Conservation (phyloP, 768 basidiomycete genomes). For the Suillus discolor region DNA sequence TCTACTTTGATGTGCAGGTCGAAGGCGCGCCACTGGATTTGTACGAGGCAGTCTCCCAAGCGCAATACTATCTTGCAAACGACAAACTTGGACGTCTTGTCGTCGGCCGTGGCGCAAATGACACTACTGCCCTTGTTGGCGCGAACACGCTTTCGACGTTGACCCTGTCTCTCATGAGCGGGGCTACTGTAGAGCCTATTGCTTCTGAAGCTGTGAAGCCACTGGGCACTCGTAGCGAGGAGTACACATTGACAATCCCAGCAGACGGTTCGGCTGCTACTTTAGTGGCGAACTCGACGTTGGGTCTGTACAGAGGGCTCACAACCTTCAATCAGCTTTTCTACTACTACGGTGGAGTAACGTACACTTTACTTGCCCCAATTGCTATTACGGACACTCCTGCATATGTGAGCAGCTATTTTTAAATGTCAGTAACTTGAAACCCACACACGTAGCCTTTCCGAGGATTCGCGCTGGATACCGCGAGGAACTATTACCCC, state of each 20-base stretch:
- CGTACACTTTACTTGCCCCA: slow-evolving; percentile 44
- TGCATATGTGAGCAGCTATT: slow-evolving; percentile 41
- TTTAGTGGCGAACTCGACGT: slow-evolving; percentile 45
- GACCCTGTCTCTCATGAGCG: slow-evolving; percentile 25
- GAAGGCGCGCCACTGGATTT: slow-evolving; percentile 35
- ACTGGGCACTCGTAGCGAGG: slow-evolving; percentile 43
- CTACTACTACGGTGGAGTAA: slow-evolving; percentile 38
- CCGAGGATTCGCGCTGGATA: slow-evolving; percentile 49
- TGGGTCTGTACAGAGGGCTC: slow-evolving; percentile 56
- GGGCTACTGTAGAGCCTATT: slow-evolving; percentile 30
- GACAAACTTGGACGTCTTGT: slow-evolving; percentile 44
- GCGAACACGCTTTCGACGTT: slow-evolving; percentile 32
- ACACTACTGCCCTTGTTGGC: slow-evolving; percentile 26
- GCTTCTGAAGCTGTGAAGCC: slow-evolving; percentile 36
- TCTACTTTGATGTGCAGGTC: slow-evolving; percentile 31
- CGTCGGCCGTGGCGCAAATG: slow-evolving; percentile 40
- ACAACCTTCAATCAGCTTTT: slow-evolving; percentile 59
- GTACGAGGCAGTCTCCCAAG: slow-evolving; percentile 33
- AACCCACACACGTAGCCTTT: slow-evolving; percentile 27
- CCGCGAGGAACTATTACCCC: slow-evolving; percentile 46
- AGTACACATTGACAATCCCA: slow-evolving; percentile 45
- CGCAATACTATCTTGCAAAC: slow-evolving; percentile 31
- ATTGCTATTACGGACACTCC: slow-evolving; percentile 47
- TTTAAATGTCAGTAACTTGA: not conserved
- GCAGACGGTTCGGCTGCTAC: slow-evolving; percentile 36